phyloP scores from a whole-genome alignment of 2,329 filamentous ascomycete species.

The Didymella arachidicola region DNA sequence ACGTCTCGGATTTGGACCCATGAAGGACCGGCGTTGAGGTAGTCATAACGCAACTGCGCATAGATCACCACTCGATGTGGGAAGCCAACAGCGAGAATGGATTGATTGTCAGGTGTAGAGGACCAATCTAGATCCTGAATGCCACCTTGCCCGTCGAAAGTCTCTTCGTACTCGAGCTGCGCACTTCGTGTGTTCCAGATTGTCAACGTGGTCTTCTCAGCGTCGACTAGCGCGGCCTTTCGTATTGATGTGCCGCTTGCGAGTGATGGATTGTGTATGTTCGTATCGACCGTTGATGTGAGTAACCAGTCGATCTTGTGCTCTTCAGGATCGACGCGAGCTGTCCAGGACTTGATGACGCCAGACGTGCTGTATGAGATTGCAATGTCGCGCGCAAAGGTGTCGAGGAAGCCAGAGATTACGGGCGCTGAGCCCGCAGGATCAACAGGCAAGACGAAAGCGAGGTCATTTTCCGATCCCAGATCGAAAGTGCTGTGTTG shows the following conservation, averaged over 20 bases:
- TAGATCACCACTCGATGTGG: constrained; percentile 83
- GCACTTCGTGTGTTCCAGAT: constrained; percentile 90
- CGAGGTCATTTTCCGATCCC: constrained; percentile 60
- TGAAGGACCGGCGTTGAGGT: constrained; percentile 85
- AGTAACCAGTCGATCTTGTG: constrained; percentile 78
- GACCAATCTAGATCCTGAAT: constrained; percentile 94
- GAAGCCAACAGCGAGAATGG: constrained; percentile 90
- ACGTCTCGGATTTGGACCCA: constrained; percentile 89
- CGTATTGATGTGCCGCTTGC: constrained; percentile 86
- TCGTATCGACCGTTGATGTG: constrained; percentile 82
- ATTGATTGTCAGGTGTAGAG: constrained; percentile 86
- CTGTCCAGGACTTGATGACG: constrained; percentile 83
- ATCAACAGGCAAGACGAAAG: constrained; percentile 79
- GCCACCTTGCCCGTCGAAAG: constrained; percentile 74
- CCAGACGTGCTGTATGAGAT: constrained; percentile 82
- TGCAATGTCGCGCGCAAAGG: constrained; percentile 85
- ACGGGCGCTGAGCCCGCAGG: constrained; percentile 78
- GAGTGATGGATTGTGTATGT: constrained; percentile 74
- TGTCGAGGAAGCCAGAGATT: constrained; percentile 80
- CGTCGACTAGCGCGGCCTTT: constrained; percentile 84
- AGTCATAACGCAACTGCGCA: constrained; percentile 89
- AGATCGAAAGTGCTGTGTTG: constrained; percentile 78
- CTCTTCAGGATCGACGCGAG: constrained; percentile 69
- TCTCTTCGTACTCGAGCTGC: constrained; percentile 80
- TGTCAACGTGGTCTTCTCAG: constrained; percentile 74